Conservation (phyloP, 2,329 filamentous ascomycete species). For the Cladorrhinum sp. region DNA sequence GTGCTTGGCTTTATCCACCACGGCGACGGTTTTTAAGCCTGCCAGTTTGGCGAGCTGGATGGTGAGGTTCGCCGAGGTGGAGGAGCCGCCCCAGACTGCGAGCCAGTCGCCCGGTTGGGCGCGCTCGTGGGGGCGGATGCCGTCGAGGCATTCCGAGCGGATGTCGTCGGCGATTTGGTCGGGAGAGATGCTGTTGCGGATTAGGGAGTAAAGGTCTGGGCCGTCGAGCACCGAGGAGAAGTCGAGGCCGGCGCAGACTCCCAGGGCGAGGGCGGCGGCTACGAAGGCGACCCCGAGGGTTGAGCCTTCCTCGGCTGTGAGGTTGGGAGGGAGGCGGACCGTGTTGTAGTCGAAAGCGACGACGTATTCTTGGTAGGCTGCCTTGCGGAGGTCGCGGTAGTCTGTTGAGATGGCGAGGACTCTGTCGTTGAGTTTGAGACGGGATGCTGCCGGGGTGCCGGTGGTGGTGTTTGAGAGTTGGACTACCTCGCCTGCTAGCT, state of each 20-base stretch:
- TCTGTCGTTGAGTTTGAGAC: constrained; percentile 55
- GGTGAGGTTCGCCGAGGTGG: constrained; percentile 64
- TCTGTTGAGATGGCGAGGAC: constrained; percentile 69
- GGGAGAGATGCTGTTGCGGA: constrained; percentile 45
- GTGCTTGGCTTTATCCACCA: constrained; percentile 66
- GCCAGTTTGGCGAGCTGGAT: constrained; percentile 66
- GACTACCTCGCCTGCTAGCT: constrained; percentile 64
- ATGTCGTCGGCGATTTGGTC: constrained; percentile 59
- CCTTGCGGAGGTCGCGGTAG: constrained; percentile 69
- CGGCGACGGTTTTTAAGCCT: constrained; percentile 61
- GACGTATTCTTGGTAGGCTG: constrained; percentile 68
- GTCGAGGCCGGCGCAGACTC: constrained; percentile 67
- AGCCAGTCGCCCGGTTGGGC: constrained; percentile 64
- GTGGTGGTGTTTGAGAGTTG: too few species aligned
- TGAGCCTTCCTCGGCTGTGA: constrained; percentile 54
- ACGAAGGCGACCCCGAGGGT: constrained; percentile 70
- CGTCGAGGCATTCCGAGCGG: constrained; percentile 57
- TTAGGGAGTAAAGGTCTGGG: constrained; percentile 55
- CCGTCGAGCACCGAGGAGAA: constrained; percentile 53
- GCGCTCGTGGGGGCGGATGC: constrained; percentile 50
- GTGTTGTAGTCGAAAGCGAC: constrained; percentile 64
- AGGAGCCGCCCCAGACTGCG: constrained; percentile 73
- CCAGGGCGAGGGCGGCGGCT: constrained; percentile 63
- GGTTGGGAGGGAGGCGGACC: constrained; percentile 54
- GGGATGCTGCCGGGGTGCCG: constrained; percentile 39